Base-by-base conservation (phyloP, 257 asterid genomes). In the Ophiorrhiza pumila region DNA sequence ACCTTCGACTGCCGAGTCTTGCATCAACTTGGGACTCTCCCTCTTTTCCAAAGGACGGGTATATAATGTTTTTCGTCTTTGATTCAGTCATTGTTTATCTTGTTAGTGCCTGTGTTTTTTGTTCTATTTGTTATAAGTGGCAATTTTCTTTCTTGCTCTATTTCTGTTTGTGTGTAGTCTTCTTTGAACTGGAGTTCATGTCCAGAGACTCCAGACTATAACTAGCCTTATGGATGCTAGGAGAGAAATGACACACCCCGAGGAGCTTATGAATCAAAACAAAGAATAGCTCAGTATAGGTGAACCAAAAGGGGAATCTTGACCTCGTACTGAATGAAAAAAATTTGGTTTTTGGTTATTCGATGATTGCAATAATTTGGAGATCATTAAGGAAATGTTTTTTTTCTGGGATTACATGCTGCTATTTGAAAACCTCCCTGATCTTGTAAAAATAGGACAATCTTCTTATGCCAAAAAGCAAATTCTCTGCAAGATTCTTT, bases 41-140 rank as follows among this genome's bases (percentile, higher is more conserved):
- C 90, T 88, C 59, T 92, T 92, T 72, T 80, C 97, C 77, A 91
- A 80, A 84, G 99, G 98, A 85, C 95, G 96, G 97, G 99, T 94
- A 91, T 20, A 18, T 67, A 14, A 64, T 12, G 0, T 32, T 39
- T 34, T 31, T 45, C 37, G 11, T 50, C 23, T 29, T 31, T 1
- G 2, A 17, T 1, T 27, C 2, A 7, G 2, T 43, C 50, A n/a
- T 56, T 65, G 53, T 13, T 52, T 20, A 52, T 49, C 50, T 62
- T 69, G 34, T 15, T 72, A 7, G 42, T 76, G 11, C n/a, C 5
- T 37, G 20, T 34, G 13, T 31, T 7, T 12, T 59, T 58, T 13
- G 12, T 8, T 50, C 56, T 50, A 17, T n/a, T 20, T 2, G 52
- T 3, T 17, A 4, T 50, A 17, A 18, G n/a, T n/a, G n/a, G n/a